Evolutionary conservation across 257 asterid genomes (phyloP), one percentile per base, ranked within the genome.

Genomic region (Solanum piurae): DNA sequence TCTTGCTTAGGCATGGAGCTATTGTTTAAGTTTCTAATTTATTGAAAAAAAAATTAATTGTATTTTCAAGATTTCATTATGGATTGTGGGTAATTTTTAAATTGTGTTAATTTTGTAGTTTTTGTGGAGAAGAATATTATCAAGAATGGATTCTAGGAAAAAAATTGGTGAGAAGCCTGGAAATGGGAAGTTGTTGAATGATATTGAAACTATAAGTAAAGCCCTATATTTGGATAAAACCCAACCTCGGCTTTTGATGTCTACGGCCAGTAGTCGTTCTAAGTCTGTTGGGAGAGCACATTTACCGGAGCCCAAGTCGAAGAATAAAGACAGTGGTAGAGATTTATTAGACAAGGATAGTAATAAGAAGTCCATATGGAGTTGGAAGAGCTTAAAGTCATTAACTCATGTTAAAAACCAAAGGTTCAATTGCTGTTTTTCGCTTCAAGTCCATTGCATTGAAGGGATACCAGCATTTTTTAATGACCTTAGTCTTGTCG

Each of bases 341-440:
- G 95, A 93, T 83, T 88, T 94, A 40, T 21, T 55, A n/a, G 95
- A 95, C 9, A 94, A 92, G 88, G 95, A 94, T 33, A 91, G 94
- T 91, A 94, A 92, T 66, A 95, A 95, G 92, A 94, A 93, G 89
- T 90, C 99, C 9, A 92, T 94, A 86, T 97, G 99, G 99, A 94
- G 98, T 89, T 97, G 99, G 99, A 94, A 94, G 91, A 92, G 95
- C 66, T 88, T 97, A 42, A 95, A 94, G 94, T 93, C 99, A 20
- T 92, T 96, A 87, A 94, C 98, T 33, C 88, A 91, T 87, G 93
- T 89, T 86, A 91, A 97, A 40, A 93, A 89, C 90, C 93, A 95
- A 7, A 92, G 94, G 90, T 97, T 97, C 86, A 88, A 89, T 86
- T 94, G 98, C 86, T 86, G 94, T 88, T 97, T 97, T 91, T 91